Evolutionary conservation across 2,329 filamentous ascomycete genomes (phyloP).

Genomic region (Aspergillus brasiliensis): DNA sequence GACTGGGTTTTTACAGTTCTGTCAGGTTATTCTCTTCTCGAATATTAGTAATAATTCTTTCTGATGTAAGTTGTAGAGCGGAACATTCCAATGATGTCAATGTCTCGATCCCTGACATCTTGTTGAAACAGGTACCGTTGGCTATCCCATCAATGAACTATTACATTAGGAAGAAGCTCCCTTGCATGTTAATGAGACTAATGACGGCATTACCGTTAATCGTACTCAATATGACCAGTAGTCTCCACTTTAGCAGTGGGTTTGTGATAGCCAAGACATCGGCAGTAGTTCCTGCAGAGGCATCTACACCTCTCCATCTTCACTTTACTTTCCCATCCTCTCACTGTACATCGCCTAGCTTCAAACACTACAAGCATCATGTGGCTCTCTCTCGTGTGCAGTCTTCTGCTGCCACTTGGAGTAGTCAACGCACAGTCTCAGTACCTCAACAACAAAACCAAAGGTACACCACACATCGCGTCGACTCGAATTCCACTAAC

Average conservation of each 20-base stretch:
- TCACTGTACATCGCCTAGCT: neutral
- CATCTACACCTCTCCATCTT: neutral
- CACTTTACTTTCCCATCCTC: neutral
- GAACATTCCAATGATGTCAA: neutral
- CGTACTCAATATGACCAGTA: too few relatives aligned
- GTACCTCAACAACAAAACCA: conserved; percentile 6
- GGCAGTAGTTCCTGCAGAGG: too few relatives aligned
- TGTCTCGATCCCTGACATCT: neutral
- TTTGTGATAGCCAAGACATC: too few relatives aligned
- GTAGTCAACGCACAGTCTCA: neutral
- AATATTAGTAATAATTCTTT: neutral
- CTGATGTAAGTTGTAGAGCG: neutral
- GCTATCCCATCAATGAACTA: neutral
- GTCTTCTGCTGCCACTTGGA: neutral
- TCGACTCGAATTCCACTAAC: neutral
- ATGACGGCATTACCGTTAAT: too few relatives aligned
- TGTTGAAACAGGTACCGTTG: neutral
- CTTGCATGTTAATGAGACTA: neutral
- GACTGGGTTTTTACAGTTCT: too few relatives aligned
- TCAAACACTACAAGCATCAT: neutral
- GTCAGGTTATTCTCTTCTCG: neutral
- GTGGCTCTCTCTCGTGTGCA: conserved; percentile 3
- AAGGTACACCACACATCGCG: neutral
- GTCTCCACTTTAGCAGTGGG: too few relatives aligned
- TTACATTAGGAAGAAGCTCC: neutral